Percentiles rank a stretch among this genome's conserved stretches.
Conservation (phyloP, 2,329 filamentous ascomycete genomes). For the Pseudogymnoascus sp. region DNA sequence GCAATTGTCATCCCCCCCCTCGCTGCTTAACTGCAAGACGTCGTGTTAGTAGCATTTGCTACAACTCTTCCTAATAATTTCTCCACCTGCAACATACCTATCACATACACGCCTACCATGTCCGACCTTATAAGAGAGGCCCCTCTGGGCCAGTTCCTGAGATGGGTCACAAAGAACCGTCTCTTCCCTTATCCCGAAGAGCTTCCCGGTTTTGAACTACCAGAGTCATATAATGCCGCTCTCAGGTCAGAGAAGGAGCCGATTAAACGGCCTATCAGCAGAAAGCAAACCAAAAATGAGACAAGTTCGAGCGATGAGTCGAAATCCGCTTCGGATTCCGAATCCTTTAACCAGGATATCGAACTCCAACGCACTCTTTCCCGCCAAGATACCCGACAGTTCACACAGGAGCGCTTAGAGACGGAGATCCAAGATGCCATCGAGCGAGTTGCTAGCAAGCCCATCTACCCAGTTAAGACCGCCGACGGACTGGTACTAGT, state of each 20-base stretch:
- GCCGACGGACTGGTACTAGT: slow-evolving; percentile 44
- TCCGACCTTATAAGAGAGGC: slow-evolving; percentile 43
- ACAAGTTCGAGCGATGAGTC: slow-evolving; percentile 12
- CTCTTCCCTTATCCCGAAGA: slow-evolving; percentile 54
- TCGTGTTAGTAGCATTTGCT: not conserved
- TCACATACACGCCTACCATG: not conserved
- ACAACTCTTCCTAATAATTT: not conserved
- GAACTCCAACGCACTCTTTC: slow-evolving; percentile 17
- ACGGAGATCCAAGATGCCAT: slow-evolving; percentile 30
- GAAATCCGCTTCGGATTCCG: slow-evolving; percentile 14
- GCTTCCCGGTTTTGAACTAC: slow-evolving; percentile 43
- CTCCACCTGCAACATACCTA: not conserved
- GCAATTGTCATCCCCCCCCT: not conserved
- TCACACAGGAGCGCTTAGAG: slow-evolving; percentile 31
- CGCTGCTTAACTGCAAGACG: not conserved
- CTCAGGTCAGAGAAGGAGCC: slow-evolving; percentile 18
- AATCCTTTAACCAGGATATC: slow-evolving; percentile 15
- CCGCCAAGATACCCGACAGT: slow-evolving; percentile 23
- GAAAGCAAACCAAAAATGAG: not conserved
- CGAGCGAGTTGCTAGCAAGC: slow-evolving; percentile 35
- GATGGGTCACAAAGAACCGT: slow-evolving; percentile 43
- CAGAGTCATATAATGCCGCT: slow-evolving; percentile 31
- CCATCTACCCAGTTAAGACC: slow-evolving; percentile 39
- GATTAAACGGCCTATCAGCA: not conserved
- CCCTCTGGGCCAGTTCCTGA: slow-evolving; percentile 49